Percentiles rank a stretch among this genome's conserved stretches.
Evolutionary conservation across 2,329 filamentous ascomycete genomes (phyloP).

Genomic region (Fusarium keratoplasticum): DNA sequence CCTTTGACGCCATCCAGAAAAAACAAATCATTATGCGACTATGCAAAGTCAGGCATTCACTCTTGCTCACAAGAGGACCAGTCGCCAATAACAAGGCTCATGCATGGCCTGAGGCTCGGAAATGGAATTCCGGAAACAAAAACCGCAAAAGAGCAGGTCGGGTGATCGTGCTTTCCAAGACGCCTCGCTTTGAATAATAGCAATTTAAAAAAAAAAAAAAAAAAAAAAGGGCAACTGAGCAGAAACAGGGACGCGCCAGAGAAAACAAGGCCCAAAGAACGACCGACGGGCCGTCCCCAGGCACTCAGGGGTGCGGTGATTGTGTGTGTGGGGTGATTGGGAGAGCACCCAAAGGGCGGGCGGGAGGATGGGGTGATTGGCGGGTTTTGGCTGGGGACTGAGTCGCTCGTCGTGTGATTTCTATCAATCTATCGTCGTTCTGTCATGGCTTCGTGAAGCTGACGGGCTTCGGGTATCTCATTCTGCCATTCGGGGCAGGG

Average conservation of each 20-base stretch:
- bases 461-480: constrained; percentile 43
- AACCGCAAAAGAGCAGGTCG: constrained; percentile 26
- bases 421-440: constrained; percentile 44
- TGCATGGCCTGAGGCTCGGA: neutral
- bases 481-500: constrained; percentile 24
- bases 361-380: constrained; percentile 21
- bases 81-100: neutral
- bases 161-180: constrained; percentile 35
- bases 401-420: constrained; percentile 32
- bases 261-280: constrained; percentile 13
- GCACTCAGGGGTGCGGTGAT: constrained; percentile 2
- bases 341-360: constrained; percentile 11
- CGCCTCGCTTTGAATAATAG: constrained; percentile 41
- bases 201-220: constrained; percentile 19
- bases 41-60: neutral
- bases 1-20: constrained; percentile 20
- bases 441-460: constrained; percentile 41
- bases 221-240: constrained; percentile 12
- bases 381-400: constrained; percentile 14
- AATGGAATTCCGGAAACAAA: constrained; percentile 3
- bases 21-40: constrained; percentile 25
- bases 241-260: neutral
- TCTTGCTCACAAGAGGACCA: constrained; percentile 1
- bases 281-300: neutral
- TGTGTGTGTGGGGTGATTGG: constrained; percentile 8